Base-by-base conservation (phyloP, 2,329 filamentous ascomycete species). In the Nothopassalora personata region DNA sequence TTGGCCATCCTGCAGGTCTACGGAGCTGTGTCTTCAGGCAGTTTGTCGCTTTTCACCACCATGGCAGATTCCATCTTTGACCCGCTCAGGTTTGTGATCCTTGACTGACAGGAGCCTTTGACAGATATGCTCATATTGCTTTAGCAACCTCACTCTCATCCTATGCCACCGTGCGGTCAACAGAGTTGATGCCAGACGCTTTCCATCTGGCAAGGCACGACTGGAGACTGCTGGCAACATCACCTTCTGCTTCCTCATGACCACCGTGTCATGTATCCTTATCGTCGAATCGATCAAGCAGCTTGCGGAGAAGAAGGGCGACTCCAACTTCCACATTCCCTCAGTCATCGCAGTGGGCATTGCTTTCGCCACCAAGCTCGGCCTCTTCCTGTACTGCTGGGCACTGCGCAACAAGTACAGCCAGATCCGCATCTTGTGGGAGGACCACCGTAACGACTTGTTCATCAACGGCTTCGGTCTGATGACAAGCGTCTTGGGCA, bases 221-320 rank as follows among this genome's bases (percentile, higher is more conserved):
- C 89, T 99, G 62, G 93, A 97, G 76, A 97, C 92, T 0, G 90
- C 92, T 0, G 94, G 94, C 54, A 99, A 97, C 71, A 97, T 97
- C 64, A 86, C 88, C 60, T 99, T 99, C 75, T 96, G 91, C 76
- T 96, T 96, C 75, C 80, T 99, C 67, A 97, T 99, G 94, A 91
- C 87, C 19, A 80, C 91, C 9, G 93, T 97, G 7, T 96, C 91
- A 0, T 81, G 95, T 65, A 91, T 97, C 70, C 85, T 99, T 57
- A 94, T 99, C 68, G 91, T 93, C 23, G 90, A 97, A 72, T 91
- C 92, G 0, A 81, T 85, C 30, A 83, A 86, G 57, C 87, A 95
- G 58, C 80, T 97, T 1, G 80, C 77, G 0, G 75, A 79, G 48
- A 75, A 76, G 1, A 49, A 53, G 23, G 76, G 80, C 1, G 82